These are phyloP conservation scores for Nemania sp. DNA, from an alignment of 2,329 filamentous ascomycete genomes.

Conservation along the genomic window DNA sequence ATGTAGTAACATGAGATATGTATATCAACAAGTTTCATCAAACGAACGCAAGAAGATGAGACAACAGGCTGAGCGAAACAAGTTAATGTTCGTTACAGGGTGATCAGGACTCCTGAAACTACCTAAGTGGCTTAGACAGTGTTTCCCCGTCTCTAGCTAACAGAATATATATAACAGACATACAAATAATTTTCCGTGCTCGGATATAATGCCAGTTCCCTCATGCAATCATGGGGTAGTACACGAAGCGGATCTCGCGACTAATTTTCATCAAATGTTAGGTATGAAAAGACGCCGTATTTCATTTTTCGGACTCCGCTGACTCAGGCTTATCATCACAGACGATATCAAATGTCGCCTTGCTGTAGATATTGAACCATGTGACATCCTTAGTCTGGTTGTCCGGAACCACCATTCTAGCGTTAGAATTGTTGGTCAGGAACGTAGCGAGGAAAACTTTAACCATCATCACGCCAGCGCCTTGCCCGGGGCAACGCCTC, in stretches of 20 bases:
- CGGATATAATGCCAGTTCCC: not conserved
- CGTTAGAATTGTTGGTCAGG: slow-evolving; percentile 4
- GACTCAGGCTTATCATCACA: slow-evolving; percentile 8
- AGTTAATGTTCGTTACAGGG: too few relatives aligned
- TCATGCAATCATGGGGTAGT: not conserved
- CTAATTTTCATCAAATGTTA: not conserved
- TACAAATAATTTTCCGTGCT: not conserved
- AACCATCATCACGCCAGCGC: slow-evolving; percentile 15
- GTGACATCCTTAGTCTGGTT: slow-evolving; percentile 14
- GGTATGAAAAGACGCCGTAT: not conserved
- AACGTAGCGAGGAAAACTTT: slow-evolving; percentile 20
- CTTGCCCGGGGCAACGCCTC: slow-evolving; percentile 14
- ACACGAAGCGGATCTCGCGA: not conserved
- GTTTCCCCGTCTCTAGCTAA: too few relatives aligned
- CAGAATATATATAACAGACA: not conserved
- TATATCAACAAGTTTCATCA: too few relatives aligned
- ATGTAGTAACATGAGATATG: too few relatives aligned
- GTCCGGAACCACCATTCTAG: slow-evolving; percentile 1
- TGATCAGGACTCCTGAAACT: too few relatives aligned
- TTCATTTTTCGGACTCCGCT: not conserved
- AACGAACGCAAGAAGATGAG: too few relatives aligned
- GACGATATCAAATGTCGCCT: slow-evolving; percentile 13
- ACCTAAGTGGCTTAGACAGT: too few relatives aligned
- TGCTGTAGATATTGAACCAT: slow-evolving; percentile 21
- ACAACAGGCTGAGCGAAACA: too few relatives aligned